These are phyloP conservation scores for Sclerotinia trifoliorum DNA, from an alignment of 2,329 filamentous ascomycete species.

Conservation along the genomic window DNA sequence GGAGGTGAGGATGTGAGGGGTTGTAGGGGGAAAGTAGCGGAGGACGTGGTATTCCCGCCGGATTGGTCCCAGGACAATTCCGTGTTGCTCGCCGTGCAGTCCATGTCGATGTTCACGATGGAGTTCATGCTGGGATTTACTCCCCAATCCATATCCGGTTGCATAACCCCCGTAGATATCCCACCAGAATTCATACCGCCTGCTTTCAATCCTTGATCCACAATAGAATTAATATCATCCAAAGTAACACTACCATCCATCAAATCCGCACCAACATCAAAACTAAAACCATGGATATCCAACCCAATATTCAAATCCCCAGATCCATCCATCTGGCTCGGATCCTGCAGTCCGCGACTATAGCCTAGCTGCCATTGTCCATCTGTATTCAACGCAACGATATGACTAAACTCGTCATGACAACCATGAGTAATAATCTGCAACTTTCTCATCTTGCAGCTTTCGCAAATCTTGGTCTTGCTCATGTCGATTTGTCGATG, in stretches of 20 bases:
- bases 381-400: not conserved
- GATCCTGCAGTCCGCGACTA: accelerated
- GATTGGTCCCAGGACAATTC: not conserved
- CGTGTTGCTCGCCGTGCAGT: too few relatives aligned
- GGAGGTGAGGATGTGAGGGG: not conserved
- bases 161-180: not conserved
- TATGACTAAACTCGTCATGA: slow-evolving; percentile 12
- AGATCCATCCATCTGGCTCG: not conserved
- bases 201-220: not conserved
- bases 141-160: not conserved
- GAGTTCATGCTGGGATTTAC: too few relatives aligned
- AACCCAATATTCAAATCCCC: not conserved
- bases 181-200: not conserved
- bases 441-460: not conserved
- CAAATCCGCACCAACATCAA: not conserved
- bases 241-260: not conserved
- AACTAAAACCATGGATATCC: not conserved
- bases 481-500: not conserved
- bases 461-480: slow-evolving; percentile 6
- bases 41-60: not conserved
- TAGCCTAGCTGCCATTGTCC: not conserved
- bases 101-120: not conserved
- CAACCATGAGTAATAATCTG: not conserved
- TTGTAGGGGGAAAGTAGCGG: not conserved
- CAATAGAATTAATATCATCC: not conserved